Evolutionary conservation across 129 eudicot genomes (phyloP), one percentile per base, ranked within the genome.

Genomic region (Erigeron canadensis): DNA sequence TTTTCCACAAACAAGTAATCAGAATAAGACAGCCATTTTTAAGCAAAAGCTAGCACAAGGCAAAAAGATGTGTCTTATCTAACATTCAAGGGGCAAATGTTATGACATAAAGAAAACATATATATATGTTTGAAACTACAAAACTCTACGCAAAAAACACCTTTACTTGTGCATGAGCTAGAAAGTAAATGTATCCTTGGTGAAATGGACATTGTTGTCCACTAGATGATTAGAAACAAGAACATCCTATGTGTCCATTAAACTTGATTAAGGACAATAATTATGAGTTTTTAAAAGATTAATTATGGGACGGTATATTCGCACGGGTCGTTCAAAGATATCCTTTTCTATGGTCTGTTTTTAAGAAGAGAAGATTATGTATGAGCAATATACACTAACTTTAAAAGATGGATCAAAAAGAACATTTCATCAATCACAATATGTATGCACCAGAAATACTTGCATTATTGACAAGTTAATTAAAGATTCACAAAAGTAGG

Each of bases 1-100:
- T 51, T 70, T 77, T 77, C 81, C 81, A 77, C 77, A 70, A 70
- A 77, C 71, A 62, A 62, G 67, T 41, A 70, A 77, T 70, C 39
- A 43, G 77, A 77, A 70, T 62, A 70, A 63, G 81, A 70, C 77
- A 70, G 43, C 71, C 81, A 77, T 62, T 53, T 28, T 44, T 46
- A 41, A 39, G 55, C 34, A 17, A 76, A 56, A 57, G n/a, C n/a
- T n/a, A n/a, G 62, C 43, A 23, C 8, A 48, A 55, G 22, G 23
- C 64, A 37, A 67, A 56, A 53, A 69, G 44, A 61, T 28, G 65
- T 53, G 34, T 11, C 79, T 18, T 41, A 75, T 65, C 67, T 44
- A 10, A 54, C 42, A 53, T 51, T 77, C 81, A 69, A 69, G 34
- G 75, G 75, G 57, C 75, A 58, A 65, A 4, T 53, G 1, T 6